Evolutionary conservation across 345 rosid species (phyloP).

Genomic region (Erodium maritimum): DNA sequence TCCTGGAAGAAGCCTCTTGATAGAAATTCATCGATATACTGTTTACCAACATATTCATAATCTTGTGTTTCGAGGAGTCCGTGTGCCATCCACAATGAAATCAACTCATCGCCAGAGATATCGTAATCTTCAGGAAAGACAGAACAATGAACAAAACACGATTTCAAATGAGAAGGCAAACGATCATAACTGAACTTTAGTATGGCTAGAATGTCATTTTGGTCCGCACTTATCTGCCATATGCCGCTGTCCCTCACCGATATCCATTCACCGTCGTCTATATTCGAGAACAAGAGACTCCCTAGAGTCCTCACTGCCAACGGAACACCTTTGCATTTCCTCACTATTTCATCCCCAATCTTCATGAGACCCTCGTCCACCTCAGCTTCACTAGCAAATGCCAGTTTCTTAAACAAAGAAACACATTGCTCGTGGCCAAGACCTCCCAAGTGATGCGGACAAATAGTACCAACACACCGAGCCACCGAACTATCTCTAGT

Average conservation of each 20-base stretch:
- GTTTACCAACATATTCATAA: not conserved
- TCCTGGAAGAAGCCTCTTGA: not conserved
- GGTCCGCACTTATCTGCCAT: slow-evolving; percentile 1
- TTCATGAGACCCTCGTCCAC: no score
- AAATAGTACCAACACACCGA: not conserved
- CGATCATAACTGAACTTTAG: not conserved
- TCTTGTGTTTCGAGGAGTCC: not conserved
- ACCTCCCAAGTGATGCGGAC: not conserved
- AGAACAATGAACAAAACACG: not conserved
- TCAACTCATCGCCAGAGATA: not conserved
- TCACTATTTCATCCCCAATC: slow-evolving; percentile 10
- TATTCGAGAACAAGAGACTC: slow-evolving; percentile 7
- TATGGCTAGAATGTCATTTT: not conserved
- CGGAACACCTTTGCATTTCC: slow-evolving; percentile 18
- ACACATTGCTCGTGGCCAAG: not conserved
- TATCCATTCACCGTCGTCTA: slow-evolving; percentile 3
- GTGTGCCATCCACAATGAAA: not conserved
- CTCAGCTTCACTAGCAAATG: no score
- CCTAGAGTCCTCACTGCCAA: slow-evolving; percentile 16
- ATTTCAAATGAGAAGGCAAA: not conserved
- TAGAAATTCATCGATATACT: not conserved
- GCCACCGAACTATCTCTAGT: not conserved
- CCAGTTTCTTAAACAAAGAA: no score
- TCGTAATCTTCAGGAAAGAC: not conserved
- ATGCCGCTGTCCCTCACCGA: slow-evolving; percentile 5